These are phyloP conservation scores for Fallopia convolvulus DNA, from an alignment of 148 eudicot species.

Conservation along the genomic window DNA sequence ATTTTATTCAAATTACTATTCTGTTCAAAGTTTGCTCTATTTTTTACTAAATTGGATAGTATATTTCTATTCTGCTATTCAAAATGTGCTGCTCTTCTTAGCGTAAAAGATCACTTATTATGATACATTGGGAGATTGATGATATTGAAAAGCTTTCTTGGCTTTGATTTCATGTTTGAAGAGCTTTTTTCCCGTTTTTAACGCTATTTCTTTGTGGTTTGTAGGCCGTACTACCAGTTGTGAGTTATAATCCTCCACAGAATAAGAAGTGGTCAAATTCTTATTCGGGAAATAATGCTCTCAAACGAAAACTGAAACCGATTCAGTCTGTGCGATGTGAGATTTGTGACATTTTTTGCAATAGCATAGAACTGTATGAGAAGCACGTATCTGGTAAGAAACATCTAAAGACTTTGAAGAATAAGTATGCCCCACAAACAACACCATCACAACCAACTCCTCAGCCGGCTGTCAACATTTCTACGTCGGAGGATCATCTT, in stretches of 20 bases:
- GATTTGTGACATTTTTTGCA: slow-evolving; percentile 31
- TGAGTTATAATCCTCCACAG: not conserved
- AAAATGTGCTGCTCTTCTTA: not conserved
- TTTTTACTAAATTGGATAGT: not conserved
- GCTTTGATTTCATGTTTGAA: not conserved
- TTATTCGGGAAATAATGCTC: not conserved
- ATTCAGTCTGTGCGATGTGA: slow-evolving; percentile 25
- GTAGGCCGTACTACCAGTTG: not conserved
- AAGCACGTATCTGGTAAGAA: slow-evolving; percentile 31
- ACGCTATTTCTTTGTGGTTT: not conserved
- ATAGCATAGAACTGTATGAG: slow-evolving; percentile 19
- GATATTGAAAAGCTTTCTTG: not conserved
- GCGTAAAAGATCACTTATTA: not conserved
- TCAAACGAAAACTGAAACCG: not conserved
- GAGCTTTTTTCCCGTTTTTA: not conserved
- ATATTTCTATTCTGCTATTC: not conserved
- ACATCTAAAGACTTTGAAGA: slow-evolving; percentile 20
- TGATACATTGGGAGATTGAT: not conserved
- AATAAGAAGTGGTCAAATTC: not conserved
- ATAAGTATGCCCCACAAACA: slow-evolving; percentile 14
- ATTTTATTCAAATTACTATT: not conserved
- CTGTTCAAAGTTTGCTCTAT: not conserved
- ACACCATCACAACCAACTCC: slow-evolving; percentile 13
- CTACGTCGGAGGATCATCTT: not conserved
- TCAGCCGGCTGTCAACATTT: not conserved